Evolutionary conservation across 352 stramenopile genomes (phyloP).

Genomic region (Pseudoperonospora humuli): DNA sequence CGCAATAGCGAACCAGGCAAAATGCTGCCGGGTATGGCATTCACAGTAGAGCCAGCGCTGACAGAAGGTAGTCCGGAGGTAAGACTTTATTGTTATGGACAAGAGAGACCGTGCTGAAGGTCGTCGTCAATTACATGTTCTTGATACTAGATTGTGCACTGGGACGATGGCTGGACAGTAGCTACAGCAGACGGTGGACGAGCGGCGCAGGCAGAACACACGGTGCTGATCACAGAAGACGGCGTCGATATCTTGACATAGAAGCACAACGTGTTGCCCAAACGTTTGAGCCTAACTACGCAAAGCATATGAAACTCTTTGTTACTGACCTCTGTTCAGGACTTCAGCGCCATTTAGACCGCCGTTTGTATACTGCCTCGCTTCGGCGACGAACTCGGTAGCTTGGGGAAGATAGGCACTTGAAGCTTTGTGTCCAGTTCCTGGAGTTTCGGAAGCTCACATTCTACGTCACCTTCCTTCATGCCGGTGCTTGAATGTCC

Average conservation of each 20-base stretch:
- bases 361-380: constrained; percentile 4
- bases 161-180: constrained; percentile 96
- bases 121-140: neutral
- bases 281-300: constrained; percentile 7
- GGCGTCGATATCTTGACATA: constrained; percentile 94
- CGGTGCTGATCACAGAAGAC: constrained; percentile 92
- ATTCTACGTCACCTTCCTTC: constrained; percentile 1
- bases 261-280: neutral
- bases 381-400: constrained; percentile 7
- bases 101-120: neutral
- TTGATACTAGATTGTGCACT: constrained; percentile 70
- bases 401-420: constrained; percentile 57
- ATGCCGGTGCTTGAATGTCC: constrained; percentile 19
- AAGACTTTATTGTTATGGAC: neutral
- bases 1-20: constrained; percentile 71
- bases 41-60: constrained; percentile 98
- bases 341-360: neutral
- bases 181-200: constrained; percentile 89
- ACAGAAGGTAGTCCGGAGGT: constrained; percentile 87
- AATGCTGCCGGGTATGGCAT: constrained; percentile 92
- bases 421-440: constrained; percentile 71
- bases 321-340: neutral
- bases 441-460: constrained; percentile 31
- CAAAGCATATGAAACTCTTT: constrained; percentile 3
- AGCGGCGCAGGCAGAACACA: constrained; percentile 97